Base-by-base conservation (phyloP, 1,284 basidiomycete genomes). In the Ustilago shanxiensis region DNA sequence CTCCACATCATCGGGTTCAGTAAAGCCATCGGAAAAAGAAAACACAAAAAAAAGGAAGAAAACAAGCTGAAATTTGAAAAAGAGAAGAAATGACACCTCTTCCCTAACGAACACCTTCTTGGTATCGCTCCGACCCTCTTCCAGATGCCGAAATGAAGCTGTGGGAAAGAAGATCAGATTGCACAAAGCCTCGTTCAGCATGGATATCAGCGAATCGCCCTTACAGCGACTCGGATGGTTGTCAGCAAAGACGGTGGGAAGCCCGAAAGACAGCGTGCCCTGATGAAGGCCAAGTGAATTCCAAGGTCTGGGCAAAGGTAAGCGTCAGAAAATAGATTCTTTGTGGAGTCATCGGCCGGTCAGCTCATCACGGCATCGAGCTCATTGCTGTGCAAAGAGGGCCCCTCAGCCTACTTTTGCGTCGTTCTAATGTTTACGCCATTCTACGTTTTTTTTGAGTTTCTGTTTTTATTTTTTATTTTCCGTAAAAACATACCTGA, bases 1-100 rank as follows among this genome's bases (percentile, higher is more conserved):
- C 54, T 56, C 54, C 54, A 56, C 54, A 41, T 56, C 39, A 56
- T 28, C 54, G 22, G 8, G 44, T n/a, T 45, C 44, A 45, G 44
- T n/a, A 9, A 22, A n/a, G 22, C 6, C 11, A 11, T 45, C 44
- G 22, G 44, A 22, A 45, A 22, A 45, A 37, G 35, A 37, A 44
- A 20, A n/a, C n/a, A 44, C n/a, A 44, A 8, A 44, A 44, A 5
- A 44, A 44, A 1, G 20, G 18, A 39, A 39, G 16, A 0, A 39
- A 39, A 39, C 13, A 44, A 10, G 0, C 37, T 2, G 20, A 45
- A 45, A 49, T 11, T 2, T 24, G 22, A 29, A 8, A 52, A 52
- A 52, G 13, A 7, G 29, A 6, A 13, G 7, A 49, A 49, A 24
- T 7, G 39, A 26, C 16, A 39, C 37, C 13, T 35, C 16, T 16